Conservation (phyloP, 805 yeast genomes). For the Metschnikowia noctiluminum region DNA sequence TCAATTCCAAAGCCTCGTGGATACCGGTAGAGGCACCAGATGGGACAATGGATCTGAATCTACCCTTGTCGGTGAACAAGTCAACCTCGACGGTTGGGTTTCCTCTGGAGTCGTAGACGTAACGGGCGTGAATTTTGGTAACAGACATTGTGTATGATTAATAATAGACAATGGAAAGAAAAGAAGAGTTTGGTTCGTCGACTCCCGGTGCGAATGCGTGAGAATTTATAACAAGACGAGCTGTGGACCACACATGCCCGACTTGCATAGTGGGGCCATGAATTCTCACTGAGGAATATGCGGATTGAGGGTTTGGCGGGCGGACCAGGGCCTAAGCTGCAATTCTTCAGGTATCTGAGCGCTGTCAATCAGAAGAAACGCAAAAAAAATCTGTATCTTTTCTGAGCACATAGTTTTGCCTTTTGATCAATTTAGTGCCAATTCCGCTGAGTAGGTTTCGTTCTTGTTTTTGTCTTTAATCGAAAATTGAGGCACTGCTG, state of each 20-base stretch:
- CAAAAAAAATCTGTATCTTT: no score
- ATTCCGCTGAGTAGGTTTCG: no score
- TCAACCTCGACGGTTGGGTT: slow-evolving; percentile 99
- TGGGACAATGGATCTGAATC: slow-evolving; percentile 97
- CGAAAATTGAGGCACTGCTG: neutral
- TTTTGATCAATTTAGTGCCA: no score
- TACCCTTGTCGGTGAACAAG: slow-evolving; percentile 85
- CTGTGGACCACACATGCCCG: slow-evolving; percentile 24
- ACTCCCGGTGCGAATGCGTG: slow-evolving; percentile 12
- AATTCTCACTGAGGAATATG: neutral
- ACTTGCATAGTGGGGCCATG: slow-evolving; percentile 10
- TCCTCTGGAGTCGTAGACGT: slow-evolving; percentile 99
- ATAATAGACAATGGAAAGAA: slow-evolving; percentile 9
- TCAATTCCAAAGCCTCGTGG: slow-evolving; percentile 97
- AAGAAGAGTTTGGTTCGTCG: neutral
- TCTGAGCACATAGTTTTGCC: no score
- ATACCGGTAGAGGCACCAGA: slow-evolving; percentile 99
- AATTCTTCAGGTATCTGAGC: no score
- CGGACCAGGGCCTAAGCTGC: neutral
- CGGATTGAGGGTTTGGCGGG: neutral
- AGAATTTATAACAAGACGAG: slow-evolving; percentile 13
- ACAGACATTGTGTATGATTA: slow-evolving; percentile 60
- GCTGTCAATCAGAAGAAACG: no score
- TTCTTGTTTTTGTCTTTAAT: no score
- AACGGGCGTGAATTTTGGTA: slow-evolving; percentile 86